Evolutionary conservation across 2,329 filamentous ascomycete genomes (phyloP).

Genomic region (Alternaria atra): DNA sequence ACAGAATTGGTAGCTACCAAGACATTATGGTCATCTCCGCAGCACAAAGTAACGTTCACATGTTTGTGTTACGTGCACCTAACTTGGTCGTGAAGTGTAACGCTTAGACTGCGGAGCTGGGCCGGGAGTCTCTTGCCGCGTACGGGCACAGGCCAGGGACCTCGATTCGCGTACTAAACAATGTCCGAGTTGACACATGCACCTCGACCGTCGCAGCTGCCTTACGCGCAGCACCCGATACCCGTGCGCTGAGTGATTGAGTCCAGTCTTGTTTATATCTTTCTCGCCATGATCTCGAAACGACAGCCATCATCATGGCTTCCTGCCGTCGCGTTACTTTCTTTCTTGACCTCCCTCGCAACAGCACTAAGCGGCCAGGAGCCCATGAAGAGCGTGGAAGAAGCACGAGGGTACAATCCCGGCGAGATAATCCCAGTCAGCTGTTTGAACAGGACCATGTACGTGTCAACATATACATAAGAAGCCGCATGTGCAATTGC

Average conservation of each 20-base stretch:
- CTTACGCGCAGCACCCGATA: neutral
- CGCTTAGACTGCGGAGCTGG: conserved; percentile 10
- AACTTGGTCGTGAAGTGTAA: neutral
- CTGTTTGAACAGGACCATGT: conserved; percentile 63
- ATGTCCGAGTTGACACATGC: conserved; percentile 18
- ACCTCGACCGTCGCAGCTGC: conserved; percentile 9
- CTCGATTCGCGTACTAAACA: conserved; percentile 8
- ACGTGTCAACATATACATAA: conserved; percentile 27
- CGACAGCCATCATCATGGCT: conserved; percentile 24
- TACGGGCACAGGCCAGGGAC: conserved; percentile 15
- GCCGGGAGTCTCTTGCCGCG: conserved; percentile 10
- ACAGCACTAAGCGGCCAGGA: conserved; percentile 54
- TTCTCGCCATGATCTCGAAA: neutral
- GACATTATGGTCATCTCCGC: neutral
- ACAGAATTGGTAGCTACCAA: neutral
- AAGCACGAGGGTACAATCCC: conserved; percentile 56
- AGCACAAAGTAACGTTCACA: neutral
- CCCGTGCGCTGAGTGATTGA: neutral
- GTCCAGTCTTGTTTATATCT: neutral
- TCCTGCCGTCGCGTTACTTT: conserved; percentile 36
- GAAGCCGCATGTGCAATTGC: neutral
- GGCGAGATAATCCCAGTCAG: conserved; percentile 61
- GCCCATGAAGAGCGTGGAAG: conserved; percentile 46
- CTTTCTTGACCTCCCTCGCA: conserved; percentile 47
- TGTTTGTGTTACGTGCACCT: neutral